These are phyloP conservation scores for Cadophora malorum DNA, from an alignment of 2,329 filamentous ascomycete genomes.

Conservation along the genomic window DNA sequence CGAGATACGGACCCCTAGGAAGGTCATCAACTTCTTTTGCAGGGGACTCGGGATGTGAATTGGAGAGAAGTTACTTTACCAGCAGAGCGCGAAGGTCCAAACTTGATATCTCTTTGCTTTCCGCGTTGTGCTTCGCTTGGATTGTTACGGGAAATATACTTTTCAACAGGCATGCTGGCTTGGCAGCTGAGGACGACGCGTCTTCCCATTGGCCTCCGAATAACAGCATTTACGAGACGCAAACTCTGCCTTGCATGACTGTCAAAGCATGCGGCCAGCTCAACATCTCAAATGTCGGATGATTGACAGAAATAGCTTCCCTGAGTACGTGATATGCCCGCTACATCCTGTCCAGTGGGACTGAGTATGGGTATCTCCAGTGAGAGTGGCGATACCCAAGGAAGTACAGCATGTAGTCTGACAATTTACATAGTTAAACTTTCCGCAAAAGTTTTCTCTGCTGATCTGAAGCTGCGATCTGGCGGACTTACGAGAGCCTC, in stretches of 20 bases:
- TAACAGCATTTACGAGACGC: background rate
- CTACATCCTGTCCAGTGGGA: background rate
- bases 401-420: background rate
- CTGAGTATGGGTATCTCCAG: background rate
- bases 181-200: background rate
- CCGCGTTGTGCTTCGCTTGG: background rate
- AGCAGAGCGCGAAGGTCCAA: background rate
- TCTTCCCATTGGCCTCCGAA: background rate
- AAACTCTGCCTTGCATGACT: background rate
- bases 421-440: background rate
- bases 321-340: too few species aligned
- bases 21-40: too few species aligned
- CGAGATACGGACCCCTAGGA: too few species aligned
- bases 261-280: background rate
- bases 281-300: background rate
- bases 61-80: too few species aligned
- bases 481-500: background rate
- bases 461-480: background rate
- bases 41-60: too few species aligned
- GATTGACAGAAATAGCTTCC: background rate
- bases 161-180: background rate
- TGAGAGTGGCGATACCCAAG: background rate
- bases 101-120: too few species aligned
- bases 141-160: background rate
- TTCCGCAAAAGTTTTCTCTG: background rate